Percentiles rank a stretch among this genome's conserved stretches.
These are phyloP conservation scores for Pseudisothecium myosuroides DNA, from an alignment of 225 moss, liverwort and hornwort genomes.

Conservation along the genomic window DNA sequence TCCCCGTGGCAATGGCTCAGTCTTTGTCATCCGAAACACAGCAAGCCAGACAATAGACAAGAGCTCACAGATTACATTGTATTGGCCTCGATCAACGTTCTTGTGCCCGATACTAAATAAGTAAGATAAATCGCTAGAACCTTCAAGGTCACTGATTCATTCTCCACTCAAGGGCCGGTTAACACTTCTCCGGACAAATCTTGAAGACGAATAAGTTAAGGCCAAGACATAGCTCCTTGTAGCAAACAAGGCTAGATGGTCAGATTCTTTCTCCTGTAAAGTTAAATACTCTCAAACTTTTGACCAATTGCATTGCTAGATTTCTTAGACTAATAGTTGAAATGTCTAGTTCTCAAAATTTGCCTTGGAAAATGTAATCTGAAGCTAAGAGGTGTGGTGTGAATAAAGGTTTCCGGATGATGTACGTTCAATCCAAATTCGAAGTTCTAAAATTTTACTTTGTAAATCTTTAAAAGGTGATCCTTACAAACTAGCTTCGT, in stretches of 20 bases:
- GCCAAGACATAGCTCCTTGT: neutral
- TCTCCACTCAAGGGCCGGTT: neutral
- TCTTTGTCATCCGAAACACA: neutral
- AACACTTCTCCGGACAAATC: too few species aligned
- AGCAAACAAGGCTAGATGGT: neutral
- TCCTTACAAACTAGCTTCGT: neutral
- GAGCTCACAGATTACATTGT: neutral
- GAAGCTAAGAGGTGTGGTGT: neutral
- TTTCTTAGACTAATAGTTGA: neutral
- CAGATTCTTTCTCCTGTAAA: neutral
- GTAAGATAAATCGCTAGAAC: neutral
- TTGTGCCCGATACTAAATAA: neutral
- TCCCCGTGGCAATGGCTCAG: neutral
- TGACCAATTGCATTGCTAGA: neutral
- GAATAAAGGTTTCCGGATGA: neutral
- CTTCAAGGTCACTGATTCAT: neutral
- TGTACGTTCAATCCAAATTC: neutral
- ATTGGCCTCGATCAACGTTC: neutral
- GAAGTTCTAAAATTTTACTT: neutral
- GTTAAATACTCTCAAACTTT: neutral
- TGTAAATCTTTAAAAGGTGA: neutral
- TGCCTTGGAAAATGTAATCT: neutral
- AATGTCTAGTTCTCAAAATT: neutral
- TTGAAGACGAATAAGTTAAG: neutral
- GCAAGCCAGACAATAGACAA: neutral